Conservation (phyloP, 768 basidiomycete genomes). For the Lactarius quietus region DNA sequence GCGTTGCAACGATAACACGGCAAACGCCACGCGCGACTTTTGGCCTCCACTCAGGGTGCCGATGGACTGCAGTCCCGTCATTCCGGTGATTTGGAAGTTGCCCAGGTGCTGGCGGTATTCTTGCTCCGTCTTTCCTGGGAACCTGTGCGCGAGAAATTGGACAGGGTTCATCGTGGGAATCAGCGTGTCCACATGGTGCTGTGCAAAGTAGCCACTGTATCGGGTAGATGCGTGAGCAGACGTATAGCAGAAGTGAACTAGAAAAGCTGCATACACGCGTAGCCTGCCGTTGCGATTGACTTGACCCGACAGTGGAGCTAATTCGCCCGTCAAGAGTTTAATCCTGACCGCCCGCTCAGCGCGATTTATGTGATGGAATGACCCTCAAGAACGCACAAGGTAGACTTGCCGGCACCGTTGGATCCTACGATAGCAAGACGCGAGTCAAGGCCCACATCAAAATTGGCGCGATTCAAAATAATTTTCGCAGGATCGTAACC, state of each 20-base stretch:
- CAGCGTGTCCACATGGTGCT: slow-evolving; percentile 93
- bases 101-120: slow-evolving; percentile 95
- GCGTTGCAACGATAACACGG: slow-evolving; percentile 75
- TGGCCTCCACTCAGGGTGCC: slow-evolving; percentile 94
- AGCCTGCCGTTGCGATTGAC: slow-evolving; percentile 89
- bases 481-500: slow-evolving; percentile 78
- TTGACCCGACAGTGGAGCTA: slow-evolving; percentile 71
- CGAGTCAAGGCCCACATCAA: slow-evolving; percentile 93
- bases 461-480: slow-evolving; percentile 73
- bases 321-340: slow-evolving; percentile 85
- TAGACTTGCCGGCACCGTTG: slow-evolving; percentile 96
- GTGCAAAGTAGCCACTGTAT: slow-evolving; percentile 83
- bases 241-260: background rate
- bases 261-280: slow-evolving; percentile 57
- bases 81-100: slow-evolving; percentile 95
- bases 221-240: slow-evolving; percentile 2
- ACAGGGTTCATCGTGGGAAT: slow-evolving; percentile 85
- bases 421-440: slow-evolving; percentile 94
- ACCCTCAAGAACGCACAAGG: slow-evolving; percentile 54
- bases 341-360: slow-evolving; percentile 51
- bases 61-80: slow-evolving; percentile 89
- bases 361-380: slow-evolving; percentile 2
- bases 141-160: slow-evolving; percentile 86
- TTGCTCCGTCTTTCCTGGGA: slow-evolving; percentile 93
- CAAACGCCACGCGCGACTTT: slow-evolving; percentile 93